Conservation (phyloP, 768 basidiomycete species). For the Infundibulicybe gibba region DNA sequence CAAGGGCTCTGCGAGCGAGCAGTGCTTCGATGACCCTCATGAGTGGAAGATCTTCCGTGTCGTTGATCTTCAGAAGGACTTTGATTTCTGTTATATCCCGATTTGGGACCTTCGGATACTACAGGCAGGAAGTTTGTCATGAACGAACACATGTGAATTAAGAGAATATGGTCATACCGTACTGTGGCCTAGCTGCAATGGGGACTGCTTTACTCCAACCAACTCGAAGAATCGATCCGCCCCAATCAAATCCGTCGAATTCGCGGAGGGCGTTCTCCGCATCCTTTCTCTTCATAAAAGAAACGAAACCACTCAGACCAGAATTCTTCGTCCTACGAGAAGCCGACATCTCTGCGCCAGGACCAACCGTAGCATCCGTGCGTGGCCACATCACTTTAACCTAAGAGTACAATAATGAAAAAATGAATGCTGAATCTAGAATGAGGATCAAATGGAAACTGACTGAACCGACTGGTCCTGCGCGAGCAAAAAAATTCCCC, state of each 20-base stretch:
- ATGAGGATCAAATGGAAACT: slow-evolving; percentile 15
- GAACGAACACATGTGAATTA: not conserved
- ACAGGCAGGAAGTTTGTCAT: not conserved
- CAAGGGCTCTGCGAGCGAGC: slow-evolving; percentile 50
- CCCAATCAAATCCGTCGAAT: slow-evolving; percentile 94
- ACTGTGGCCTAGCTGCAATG: slow-evolving; percentile 73
- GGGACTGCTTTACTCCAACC: slow-evolving; percentile 99
- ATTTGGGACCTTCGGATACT: slow-evolving; percentile 14
- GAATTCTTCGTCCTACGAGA: slow-evolving; percentile 66
- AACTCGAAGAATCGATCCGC: slow-evolving; percentile 80
- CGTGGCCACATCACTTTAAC: slow-evolving; percentile 99
- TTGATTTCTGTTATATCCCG: slow-evolving; percentile 17
- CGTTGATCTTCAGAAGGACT: slow-evolving; percentile 38
- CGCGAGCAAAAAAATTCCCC: slow-evolving; percentile 87
- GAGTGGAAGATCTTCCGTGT: slow-evolving; percentile 36
- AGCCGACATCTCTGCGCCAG: slow-evolving; percentile 73
- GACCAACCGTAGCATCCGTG: slow-evolving; percentile 61
- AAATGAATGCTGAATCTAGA: not conserved
- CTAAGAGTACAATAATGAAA: slow-evolving; percentile 30
- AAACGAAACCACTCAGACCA: slow-evolving; percentile 93
- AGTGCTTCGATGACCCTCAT: slow-evolving; percentile 32
- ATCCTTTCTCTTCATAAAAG: slow-evolving; percentile 91
- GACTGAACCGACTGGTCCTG: slow-evolving; percentile 92
- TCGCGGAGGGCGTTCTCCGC: slow-evolving; percentile 88
- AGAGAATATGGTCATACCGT: slow-evolving; percentile 47